Percentiles rank a stretch among this genome's conserved stretches.
Evolutionary conservation across 495 filamentous ascomycete species (phyloP).

Genomic region (Aspergillus heteromorphus): DNA sequence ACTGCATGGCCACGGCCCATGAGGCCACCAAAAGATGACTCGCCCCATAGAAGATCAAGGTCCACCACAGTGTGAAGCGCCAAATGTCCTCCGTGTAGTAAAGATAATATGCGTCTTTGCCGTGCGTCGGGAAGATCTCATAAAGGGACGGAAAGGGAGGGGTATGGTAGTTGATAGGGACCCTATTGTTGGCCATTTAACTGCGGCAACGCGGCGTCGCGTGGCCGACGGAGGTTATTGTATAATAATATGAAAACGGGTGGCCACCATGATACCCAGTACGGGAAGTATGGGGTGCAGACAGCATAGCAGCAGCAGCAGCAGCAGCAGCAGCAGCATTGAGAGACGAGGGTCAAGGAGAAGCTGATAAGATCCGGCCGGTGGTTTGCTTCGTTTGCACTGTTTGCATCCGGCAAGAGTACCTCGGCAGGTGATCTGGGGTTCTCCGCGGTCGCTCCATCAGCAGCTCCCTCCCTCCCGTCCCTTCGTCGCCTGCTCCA

Average conservation of each 20-base stretch:
- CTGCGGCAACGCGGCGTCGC: not conserved
- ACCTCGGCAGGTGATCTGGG: constrained; percentile 39
- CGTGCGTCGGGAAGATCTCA: constrained; percentile 57
- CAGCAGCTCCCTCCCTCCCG: constrained; percentile 4
- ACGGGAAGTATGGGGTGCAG: not conserved
- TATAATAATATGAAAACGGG: not conserved
- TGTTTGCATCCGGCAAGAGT: constrained; percentile 26
- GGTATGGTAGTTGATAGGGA: constrained; percentile 61
- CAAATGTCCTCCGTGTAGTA: constrained; percentile 79
- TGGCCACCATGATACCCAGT: constrained; percentile 10
- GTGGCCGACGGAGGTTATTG: constrained; percentile 5
- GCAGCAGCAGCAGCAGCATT: no score
- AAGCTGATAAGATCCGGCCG: constrained; percentile 1
- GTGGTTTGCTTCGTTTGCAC: constrained; percentile 28
- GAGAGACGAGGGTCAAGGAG: not conserved
- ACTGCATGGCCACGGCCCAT: constrained; percentile 69
- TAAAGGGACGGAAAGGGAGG: constrained; percentile 87
- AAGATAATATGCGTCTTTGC: constrained; percentile 56
- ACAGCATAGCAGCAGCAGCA: no score
- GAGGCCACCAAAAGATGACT: constrained; percentile 51
- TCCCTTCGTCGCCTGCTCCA: not conserved
- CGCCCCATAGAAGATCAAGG: constrained; percentile 46
- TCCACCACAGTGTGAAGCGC: constrained; percentile 92
- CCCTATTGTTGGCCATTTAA: constrained; percentile 40
- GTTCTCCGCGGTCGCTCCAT: constrained; percentile 27